Percentiles rank a stretch among this genome's conserved stretches.
These are phyloP conservation scores for Aquilaria malaccensis DNA, from an alignment of 345 rosid species.

Conservation along the genomic window DNA sequence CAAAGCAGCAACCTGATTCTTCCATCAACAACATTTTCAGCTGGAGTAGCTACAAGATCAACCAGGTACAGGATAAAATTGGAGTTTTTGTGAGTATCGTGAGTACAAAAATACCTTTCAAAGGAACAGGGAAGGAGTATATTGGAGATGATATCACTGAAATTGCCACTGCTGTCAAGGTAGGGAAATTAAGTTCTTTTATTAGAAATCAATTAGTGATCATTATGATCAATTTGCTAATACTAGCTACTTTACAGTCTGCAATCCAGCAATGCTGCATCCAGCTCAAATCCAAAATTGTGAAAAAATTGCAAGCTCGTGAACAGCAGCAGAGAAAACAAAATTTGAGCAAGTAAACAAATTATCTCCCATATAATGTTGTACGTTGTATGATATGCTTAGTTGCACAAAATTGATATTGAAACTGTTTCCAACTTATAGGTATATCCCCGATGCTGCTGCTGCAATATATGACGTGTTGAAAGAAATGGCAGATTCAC, in stretches of 20 bases:
- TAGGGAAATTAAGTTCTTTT: conserved; percentile 15
- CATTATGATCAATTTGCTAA: conserved; percentile 14
- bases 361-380: not conserved
- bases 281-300: conserved; percentile 85
- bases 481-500: conserved; percentile 59
- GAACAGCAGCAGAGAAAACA: conserved; percentile 92
- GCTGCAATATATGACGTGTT: conserved; percentile 68
- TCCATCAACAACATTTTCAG: conserved; percentile 30
- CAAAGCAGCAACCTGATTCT: conserved; percentile 3
- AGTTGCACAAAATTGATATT: not conserved
- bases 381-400: not conserved
- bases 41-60: conserved; percentile 92
- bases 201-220: not conserved
- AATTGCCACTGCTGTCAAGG: conserved; percentile 94
- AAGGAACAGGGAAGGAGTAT: conserved; percentile 96
- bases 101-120: conserved; percentile 95
- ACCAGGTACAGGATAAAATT: conserved; percentile 81
- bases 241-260: conserved; percentile 36
- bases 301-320: conserved; percentile 76
- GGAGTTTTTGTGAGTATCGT: conserved; percentile 95
- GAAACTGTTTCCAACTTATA: conserved; percentile 19
- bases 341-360: conserved; percentile 69
- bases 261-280: conserved; percentile 94
- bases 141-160: conserved; percentile 94
- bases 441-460: conserved; percentile 85